These are phyloP conservation scores for Knoxia roxburghii DNA, from an alignment of 257 asterid genomes.

Conservation along the genomic window DNA sequence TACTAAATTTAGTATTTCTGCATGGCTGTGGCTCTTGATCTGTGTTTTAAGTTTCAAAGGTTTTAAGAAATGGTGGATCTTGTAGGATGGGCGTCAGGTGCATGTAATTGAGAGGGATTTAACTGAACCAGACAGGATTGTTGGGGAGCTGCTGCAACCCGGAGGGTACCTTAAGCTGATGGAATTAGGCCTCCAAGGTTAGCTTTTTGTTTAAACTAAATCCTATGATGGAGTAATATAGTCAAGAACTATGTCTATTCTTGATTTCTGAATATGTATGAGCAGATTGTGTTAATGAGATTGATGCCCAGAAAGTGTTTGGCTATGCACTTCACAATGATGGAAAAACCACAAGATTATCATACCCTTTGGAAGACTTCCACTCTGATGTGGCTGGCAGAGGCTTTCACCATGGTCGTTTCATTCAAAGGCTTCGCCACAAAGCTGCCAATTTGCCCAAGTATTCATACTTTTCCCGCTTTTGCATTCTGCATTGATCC, in stretches of 20 bases:
- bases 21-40: no score
- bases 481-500: no score
- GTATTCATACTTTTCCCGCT: conserved; percentile 23
- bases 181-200: conserved; percentile 42
- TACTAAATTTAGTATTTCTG: neutral
- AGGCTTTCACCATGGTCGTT: conserved; percentile 49
- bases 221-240: neutral
- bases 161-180: conserved; percentile 49
- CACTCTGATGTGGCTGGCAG: conserved; percentile 43
- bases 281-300: conserved; percentile 53
- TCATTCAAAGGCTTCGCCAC: conserved; percentile 45
- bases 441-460: conserved; percentile 45
- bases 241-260: no score
- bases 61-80: neutral
- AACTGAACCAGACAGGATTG: conserved; percentile 47
- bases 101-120: conserved; percentile 51
- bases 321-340: conserved; percentile 54
- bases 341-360: conserved; percentile 33
- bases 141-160: conserved; percentile 51
- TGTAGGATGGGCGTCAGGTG: conserved; percentile 41
- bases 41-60: no score
- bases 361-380: conserved; percentile 40
- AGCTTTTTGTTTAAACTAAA: neutral
- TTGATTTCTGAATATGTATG: no score
- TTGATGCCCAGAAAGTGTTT: conserved; percentile 49